Base-by-base conservation (phyloP, 73 alveolate genomes). In the Paramecium caudatum region DNA sequence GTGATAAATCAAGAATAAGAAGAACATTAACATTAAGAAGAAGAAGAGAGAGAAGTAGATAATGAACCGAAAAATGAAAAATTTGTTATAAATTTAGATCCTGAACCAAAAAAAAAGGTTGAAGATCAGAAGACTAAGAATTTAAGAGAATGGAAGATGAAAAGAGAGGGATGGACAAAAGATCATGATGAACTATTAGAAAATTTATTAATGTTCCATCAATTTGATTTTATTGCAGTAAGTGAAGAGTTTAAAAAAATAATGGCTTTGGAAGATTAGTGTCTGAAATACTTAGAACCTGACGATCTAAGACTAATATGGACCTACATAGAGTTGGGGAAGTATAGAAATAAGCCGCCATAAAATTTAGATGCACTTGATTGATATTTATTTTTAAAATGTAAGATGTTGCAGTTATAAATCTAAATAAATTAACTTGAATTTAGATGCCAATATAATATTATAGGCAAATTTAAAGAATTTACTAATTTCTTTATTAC, bases 141-240 rank as follows among this genome's bases (percentile, higher is more conserved):
- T 17, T n/a, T 23, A 41, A 37, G 47, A 19, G 88, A 37, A 41
- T 16, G 17, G 25, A 27, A n/a, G 19, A 21, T 19, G 8, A 4
- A 27, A 10, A 41, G 37, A 74, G 32, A 74, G 1, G 88, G 88
- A 45, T 74, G 88, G 88, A 74, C 62, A 1, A 5, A 5, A 39
- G 88, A 74, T 0, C 49, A 41, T 43, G 16, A 41, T 34, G 0
- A 41, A n/a, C 30, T 74, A 3, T 27, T 74, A 16, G 25, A 74
- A 74, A 74, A 74, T 74, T 43, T 74, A 25, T 15, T 74, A 12
- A 74, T 41, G 23, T 74, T 12, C 32, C 88, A 74, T 74, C 21
- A 5, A n/a, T 74, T 74, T 17, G 69, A 74, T 47, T 74, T 19
- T 74, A 21, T 41, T 5, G 55, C 55, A 15, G 88, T 74, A 17